Evolutionary conservation across 768 basidiomycete genomes (phyloP), one percentile per base, ranked within the genome.

Genomic region (Crassisporium funariophilum): DNA sequence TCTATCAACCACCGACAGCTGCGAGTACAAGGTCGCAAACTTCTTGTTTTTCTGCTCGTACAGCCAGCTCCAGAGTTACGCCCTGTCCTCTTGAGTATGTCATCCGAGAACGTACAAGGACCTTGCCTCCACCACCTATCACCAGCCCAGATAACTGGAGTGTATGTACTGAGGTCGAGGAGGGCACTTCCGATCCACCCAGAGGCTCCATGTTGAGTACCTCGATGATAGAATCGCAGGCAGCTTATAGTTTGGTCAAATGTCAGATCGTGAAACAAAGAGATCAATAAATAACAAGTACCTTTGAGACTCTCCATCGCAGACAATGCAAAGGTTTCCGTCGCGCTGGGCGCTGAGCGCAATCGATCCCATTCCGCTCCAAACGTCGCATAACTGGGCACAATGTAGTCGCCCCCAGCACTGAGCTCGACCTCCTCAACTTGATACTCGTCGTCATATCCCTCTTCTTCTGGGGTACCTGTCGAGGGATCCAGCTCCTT

Each of bases 361-460:
- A 99, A 63, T 52, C 92, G 82, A 60, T 98, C 97, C 97, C 97
- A 99, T 72, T 99, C 97, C 41, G 88, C 79, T 45, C 83, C 79
- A 70, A 98, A 98, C 17, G 90, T 89, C 9, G 83, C 84, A 59
- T 98, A 98, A 56, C 81, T 94, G n/a, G 97, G 95, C 31, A 95
- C 74, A 60, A 99, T 90, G 66, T 95, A 99, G 72, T 98, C 95
- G 2, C 87, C 86, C 22, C 87, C 89, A 9, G 91, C 95, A 49
- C 87, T 85, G 43, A 99, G 75, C 64, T 98, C 97, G 46, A 97
- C 82, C 51, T 98, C 97, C 66, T 99, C 97, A 34, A 98, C 73
- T 66, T 92, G 91, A 68, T 99, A 99, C 68, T 98, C 95, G 71
- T 98, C 97, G 62, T 94, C 91, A 66, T 98, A 99, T n/a, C 97